Base-by-base conservation (phyloP, 2,329 filamentous ascomycete genomes). In the Arthrobotrys entomopaga region DNA sequence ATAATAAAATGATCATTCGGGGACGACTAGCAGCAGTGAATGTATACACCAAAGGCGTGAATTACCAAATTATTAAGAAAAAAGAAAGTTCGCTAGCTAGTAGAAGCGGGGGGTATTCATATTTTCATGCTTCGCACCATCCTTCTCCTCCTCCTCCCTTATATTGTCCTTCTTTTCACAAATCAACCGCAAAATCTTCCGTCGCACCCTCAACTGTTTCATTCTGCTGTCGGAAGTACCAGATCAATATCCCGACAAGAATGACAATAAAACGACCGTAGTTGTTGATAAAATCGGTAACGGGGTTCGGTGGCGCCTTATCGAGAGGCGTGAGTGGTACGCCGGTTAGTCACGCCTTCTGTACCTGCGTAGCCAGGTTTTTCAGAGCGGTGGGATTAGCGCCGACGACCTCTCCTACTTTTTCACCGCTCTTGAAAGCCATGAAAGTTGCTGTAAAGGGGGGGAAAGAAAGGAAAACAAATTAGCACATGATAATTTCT, bases 371-470 rank as follows among this genome's bases (percentile, higher is more conserved):
- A 16, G 65, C 53, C n/a, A 54, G 26, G n/a, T 56, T 82, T 82
- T 87, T 82, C 71, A 96, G 83, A n/a, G 86, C 88, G 56, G 82
- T 81, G n/a, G 89, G 89, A 83, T 92, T 92, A 79, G 92, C 93
- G 76, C 93, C 93, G 26, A 95, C 87, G 70, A 97, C 83, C 83
- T 92, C 89, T 49, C 83, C 85, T 40, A 88, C 82, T 85, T 91
- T 90, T 82, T 91, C 82, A 77, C 91, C 92, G 78, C 89, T 82
- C 86, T 92, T 91, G 87, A 93, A 97, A 80, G 96, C 82, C 66
- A 91, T 80, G 84, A 98, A 97, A 2, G 75, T 76, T 49, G 74
- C 74, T 76, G 24, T 56, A 26, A 15, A 22, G 0, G 7, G 15
- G 19, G 46, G 10, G 13, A 38, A 38, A 16, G 16, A 5, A 19